Base-by-base conservation (phyloP, 1,284 basidiomycete species). In the Boletus mariae region DNA sequence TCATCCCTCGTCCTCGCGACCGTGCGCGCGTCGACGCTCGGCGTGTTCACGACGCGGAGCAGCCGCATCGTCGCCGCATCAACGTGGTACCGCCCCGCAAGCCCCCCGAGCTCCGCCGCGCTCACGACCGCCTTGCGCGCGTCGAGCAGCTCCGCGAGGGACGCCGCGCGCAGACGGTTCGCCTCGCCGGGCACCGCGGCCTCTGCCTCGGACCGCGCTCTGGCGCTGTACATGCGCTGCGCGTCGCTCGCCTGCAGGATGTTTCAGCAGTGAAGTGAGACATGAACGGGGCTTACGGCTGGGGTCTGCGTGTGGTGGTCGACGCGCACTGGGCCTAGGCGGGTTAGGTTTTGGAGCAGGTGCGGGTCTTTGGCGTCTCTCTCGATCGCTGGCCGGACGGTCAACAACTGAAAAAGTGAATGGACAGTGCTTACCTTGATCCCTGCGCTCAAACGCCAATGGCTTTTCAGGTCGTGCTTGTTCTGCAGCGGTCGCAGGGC, bases 351-450 rank as follows among this genome's bases (percentile, higher is more conserved):
- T 31, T 82, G 75, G 63, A 90, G 68, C 55, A 93, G 84, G 49
- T 93, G 82, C 1, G 90, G 88, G 66, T 94, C 91, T 58, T 74
- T 77, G 7, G 82, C 80, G 64, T 94, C 90, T 56, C 69, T 71
- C 55, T 82, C 74, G 58, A 92, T 84, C 4, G 73, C 91, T 92
- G 61, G 42, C 29, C 31, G 20, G 8, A 32, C 11, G 31, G 31
- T 32, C 31, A 32, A 13, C 20, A 20, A 20, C 20, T 20, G 20
- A 20, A 20, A 20, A 20, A 20, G 0, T 20, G 20, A 20, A 20
- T 2, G 31, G 12, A 12, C 31, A 12, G 12, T 32, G 51, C 56
- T 50, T 58, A 80, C 84, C 78, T 71, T 78, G 72, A 49, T 73
- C 76, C 63, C 75, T 84, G 7, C 64, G 75, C 61, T 84, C 83